Percentiles rank a stretch among this genome's conserved stretches.
Conservation (phyloP, 345 rosid species). For the Populus tremula region DNA sequence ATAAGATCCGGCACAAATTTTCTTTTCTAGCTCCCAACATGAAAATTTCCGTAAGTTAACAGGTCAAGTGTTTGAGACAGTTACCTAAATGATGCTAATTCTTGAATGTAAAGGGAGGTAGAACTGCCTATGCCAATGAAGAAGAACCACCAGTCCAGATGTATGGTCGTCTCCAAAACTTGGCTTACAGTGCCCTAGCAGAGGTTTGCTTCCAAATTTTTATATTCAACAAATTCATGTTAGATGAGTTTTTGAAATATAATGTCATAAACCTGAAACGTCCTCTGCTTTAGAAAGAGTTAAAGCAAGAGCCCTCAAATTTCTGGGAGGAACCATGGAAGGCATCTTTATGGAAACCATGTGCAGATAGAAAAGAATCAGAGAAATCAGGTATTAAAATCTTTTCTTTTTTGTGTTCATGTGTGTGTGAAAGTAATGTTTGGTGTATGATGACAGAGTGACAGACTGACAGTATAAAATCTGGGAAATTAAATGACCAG, state of each 20-base stretch:
- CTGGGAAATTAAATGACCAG: not conserved
- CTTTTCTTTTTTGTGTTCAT: not conserved
- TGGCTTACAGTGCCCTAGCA: conserved; percentile 66
- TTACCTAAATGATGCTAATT: conserved; percentile 1
- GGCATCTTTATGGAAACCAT: conserved; percentile 74
- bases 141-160: conserved; percentile 53
- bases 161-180: conserved; percentile 61
- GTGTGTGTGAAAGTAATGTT: not conserved
- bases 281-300: conserved; percentile 47
- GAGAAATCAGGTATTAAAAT: conserved; percentile 31
- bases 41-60: not conserved
- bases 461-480: not conserved
- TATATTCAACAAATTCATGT: not conserved
- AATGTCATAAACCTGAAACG: conserved; percentile 4
- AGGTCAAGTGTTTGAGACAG: not conserved
- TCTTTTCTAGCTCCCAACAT: not conserved
- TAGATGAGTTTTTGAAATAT: not conserved
- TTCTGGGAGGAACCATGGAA: conserved; percentile 59
- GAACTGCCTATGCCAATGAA: conserved; percentile 13
- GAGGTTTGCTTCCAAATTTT: conserved; percentile 48
- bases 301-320: conserved; percentile 40
- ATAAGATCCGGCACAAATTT: not conserved
- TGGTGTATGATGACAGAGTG: not conserved
- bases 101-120: conserved; percentile 34
- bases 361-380: conserved; percentile 47